Evolutionary conservation across 176 grass and related monocot species (phyloP), one percentile per base, ranked within the genome.

Genomic region (Phyllostachys edulis): DNA sequence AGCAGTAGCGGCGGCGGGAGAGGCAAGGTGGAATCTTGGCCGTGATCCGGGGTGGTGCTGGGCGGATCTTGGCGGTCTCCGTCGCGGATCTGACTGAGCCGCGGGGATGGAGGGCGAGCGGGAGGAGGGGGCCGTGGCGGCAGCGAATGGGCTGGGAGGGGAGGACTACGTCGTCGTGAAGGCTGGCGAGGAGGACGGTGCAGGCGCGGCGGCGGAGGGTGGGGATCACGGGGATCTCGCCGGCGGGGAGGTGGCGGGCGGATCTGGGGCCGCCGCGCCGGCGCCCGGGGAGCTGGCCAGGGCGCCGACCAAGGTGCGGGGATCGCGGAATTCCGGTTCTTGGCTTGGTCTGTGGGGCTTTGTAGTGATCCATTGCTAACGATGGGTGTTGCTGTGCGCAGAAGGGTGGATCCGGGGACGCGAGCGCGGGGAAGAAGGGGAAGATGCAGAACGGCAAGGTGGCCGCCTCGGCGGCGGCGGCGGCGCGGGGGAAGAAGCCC

Each of bases 401-500:
- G 87, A 90, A 92, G 80, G 47, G 75, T 79, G 87, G 89, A 93
- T 82, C 93, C 83, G 80, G 77, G 76, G 77, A 24, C 36, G 76
- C 63, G 21, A 50, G 14, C 18, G 67, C 27, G 77, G 60, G 66
- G 36, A 87, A 86, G 73, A 93, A 85, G 69, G 55, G n/a, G n/a
- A 90, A 85, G 67, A 29, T 69, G 60, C 50, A 69, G 57, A 86
- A 91, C 80, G 89, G 84, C 81, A 77, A 68, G 73, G 77, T 75
- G 83, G 81, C 67, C 6, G 29, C 68, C 13, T 2, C 39, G 21
- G 17, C 57, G 67, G 20, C 54, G 15, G 24, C 41, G 9, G 36
- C 69, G 15, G 3, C 64, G 12, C 66, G 18, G 67, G 85, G 6
- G 21, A 98, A 90, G 85, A 90, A 63, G 42, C 86, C 85, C 37